These are phyloP conservation scores for Graphilbum ipis-grandicollis DNA, from an alignment of 2,329 filamentous ascomycete genomes.

Conservation along the genomic window DNA sequence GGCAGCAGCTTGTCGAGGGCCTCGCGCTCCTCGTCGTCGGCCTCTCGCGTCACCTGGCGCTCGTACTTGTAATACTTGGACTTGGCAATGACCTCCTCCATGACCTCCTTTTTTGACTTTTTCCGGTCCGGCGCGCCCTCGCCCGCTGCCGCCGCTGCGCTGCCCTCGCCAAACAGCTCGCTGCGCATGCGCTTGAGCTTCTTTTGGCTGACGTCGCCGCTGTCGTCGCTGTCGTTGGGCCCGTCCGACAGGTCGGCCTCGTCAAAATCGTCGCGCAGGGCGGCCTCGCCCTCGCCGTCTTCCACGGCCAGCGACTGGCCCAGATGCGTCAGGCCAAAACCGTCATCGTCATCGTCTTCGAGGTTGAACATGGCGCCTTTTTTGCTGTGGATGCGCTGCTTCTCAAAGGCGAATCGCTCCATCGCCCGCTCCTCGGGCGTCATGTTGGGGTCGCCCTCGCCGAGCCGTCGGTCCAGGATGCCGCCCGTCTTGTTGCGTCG, in stretches of 20 bases:
- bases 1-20: slow-evolving; percentile 72
- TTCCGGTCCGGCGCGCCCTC: slow-evolving; percentile 59
- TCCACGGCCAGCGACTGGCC: slow-evolving; percentile 58
- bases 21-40: slow-evolving; percentile 73
- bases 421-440: slow-evolving; percentile 83
- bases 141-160: slow-evolving; percentile 20
- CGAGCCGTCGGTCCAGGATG: slow-evolving; percentile 82
- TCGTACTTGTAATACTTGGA: slow-evolving; percentile 93
- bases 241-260: slow-evolving; percentile 52
- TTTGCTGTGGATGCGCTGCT: slow-evolving; percentile 53
- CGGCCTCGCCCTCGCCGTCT: slow-evolving; percentile 22
- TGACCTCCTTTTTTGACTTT: slow-evolving; percentile 91
- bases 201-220: slow-evolving; percentile 32
- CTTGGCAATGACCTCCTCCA: slow-evolving; percentile 95
- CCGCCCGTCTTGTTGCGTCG: slow-evolving; percentile 80
- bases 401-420: slow-evolving; percentile 79
- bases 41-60: slow-evolving; percentile 79
- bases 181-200: slow-evolving; percentile 39
- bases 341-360: slow-evolving; percentile 61
- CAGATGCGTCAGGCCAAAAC: slow-evolving; percentile 60
- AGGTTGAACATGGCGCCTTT: slow-evolving; percentile 75
- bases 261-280: slow-evolving; percentile 54
- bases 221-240: slow-evolving; percentile 38
- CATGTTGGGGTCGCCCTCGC: slow-evolving; percentile 89
- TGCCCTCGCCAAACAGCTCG: slow-evolving; percentile 19